These are phyloP conservation scores for Bipolaris oryzae DNA, from an alignment of 2,329 filamentous ascomycete species.

Conservation along the genomic window DNA sequence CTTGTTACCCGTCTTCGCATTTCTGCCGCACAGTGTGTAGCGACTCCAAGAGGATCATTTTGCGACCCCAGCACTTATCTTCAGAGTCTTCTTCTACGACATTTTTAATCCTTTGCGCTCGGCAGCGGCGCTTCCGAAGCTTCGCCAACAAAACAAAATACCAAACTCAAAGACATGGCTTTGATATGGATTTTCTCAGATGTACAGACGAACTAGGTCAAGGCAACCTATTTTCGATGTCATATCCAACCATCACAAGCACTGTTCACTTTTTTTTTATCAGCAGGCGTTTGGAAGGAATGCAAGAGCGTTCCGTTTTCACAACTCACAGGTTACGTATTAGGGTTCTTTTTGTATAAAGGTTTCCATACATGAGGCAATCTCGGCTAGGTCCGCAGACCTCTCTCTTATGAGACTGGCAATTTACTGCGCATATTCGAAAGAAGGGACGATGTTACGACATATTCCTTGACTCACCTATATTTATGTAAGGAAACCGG, in stretches of 20 bases:
- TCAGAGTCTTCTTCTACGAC: conserved; percentile 6
- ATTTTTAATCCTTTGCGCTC: conserved; percentile 6
- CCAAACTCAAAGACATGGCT: background rate
- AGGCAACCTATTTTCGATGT: background rate
- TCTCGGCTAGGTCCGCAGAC: background rate
- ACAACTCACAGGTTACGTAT: background rate
- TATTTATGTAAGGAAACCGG: background rate
- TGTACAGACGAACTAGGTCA: background rate
- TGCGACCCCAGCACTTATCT: background rate
- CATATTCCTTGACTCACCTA: conserved; percentile 4
- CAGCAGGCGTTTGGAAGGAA: conserved; percentile 1
- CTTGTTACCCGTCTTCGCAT: background rate
- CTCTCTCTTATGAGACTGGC: background rate
- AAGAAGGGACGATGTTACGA: conserved; percentile 8
- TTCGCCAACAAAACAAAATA: background rate
- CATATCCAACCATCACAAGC: background rate
- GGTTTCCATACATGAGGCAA: background rate
- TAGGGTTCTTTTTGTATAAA: background rate
- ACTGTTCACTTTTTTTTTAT: background rate
- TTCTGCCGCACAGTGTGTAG: background rate
- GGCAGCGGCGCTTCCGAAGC: background rate
- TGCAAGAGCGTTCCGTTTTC: background rate
- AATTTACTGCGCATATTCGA: background rate
- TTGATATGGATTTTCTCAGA: background rate
- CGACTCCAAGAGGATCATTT: background rate